Base-by-base conservation (phyloP, 345 rosid genomes). In the Eucalyptus regnans region DNA sequence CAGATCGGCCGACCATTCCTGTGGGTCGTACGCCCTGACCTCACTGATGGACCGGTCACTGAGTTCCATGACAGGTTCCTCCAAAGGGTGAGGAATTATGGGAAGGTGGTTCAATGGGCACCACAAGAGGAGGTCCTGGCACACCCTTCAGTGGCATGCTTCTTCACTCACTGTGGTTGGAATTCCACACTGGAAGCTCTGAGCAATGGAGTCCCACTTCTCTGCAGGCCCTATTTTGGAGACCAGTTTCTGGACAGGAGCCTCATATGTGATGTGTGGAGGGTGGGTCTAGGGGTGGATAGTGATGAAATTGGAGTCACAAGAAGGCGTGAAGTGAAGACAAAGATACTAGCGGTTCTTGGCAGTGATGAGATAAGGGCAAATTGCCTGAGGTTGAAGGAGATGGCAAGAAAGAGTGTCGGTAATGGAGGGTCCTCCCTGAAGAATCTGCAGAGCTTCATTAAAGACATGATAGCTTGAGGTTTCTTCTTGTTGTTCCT, bases 151-250 rank as follows among this genome's bases (percentile, higher is more conserved):
- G 76, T 88, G 48, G 89, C 92, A 15, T 92, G 92, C 79, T 92
- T 91, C 86, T 29, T 92, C 27, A 89, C 89, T 14, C 93, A 92
- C 41, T 91, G 94, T 7, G 92, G 92, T 33, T 92, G 93, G 76
- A 64, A 64, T 64, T 64, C 76, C 37, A 64, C 76, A 14, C 33
- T 64, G 76, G 76, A 64, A 64, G 91, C 90, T 71, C 51, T 90
- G 52, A 90, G 87, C 88, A 56, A 48, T 51, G 94, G 93, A 31
- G 86, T 90, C 13, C 93, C 93, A 4, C 90, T 93, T 49, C 88
- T 92, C 3, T 92, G 94, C 41, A 91, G 93, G 93, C 95, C 92
- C 60, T 88, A 91, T 68, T 25, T 64, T 7, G 86, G 37, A 1
- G 93, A 91, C 86, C 92, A 92, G 27, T 87, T 89, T 76, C 87